phyloP scores from a whole-genome alignment of 2,329 filamentous ascomycete species.

The Neocatenulostroma microsporum region DNA sequence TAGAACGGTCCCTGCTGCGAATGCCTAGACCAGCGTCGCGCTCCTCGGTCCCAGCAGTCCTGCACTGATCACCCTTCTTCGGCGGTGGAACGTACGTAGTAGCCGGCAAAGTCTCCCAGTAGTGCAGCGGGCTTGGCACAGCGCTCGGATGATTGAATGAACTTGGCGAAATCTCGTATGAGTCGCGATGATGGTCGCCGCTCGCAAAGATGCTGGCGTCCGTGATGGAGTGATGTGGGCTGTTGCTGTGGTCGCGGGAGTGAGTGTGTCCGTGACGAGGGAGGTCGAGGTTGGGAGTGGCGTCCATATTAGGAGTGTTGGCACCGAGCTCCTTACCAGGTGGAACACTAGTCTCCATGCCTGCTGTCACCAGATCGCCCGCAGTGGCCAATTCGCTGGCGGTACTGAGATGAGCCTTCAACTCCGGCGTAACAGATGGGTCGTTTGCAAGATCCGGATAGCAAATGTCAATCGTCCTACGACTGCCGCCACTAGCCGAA shows the following conservation, averaged over 20 bases:
- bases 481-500: slow-evolving; percentile 7
- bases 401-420: too few relatives aligned
- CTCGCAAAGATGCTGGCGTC: slow-evolving; percentile 7
- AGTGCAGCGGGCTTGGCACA: slow-evolving; percentile 22
- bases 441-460: slow-evolving; percentile 15
- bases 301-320: too few relatives aligned
- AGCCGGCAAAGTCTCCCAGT: slow-evolving; percentile 15
- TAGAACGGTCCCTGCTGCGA: neutral
- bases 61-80: slow-evolving; percentile 1
- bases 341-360: too few relatives aligned
- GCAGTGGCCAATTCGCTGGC: too few relatives aligned
- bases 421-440: too few relatives aligned
- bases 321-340: too few relatives aligned
- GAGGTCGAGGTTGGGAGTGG: too few relatives aligned
- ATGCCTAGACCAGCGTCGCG: slow-evolving; percentile 2
- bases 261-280: slow-evolving; percentile 11
- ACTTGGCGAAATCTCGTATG: slow-evolving; percentile 10
- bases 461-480: slow-evolving; percentile 11
- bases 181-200: too few relatives aligned
- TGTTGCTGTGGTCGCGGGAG: slow-evolving; percentile 10
- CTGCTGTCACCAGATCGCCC: too few relatives aligned
- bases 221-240: slow-evolving; percentile 4
- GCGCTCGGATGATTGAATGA: slow-evolving; percentile 20
- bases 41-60: neutral
- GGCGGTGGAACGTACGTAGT: slow-evolving; percentile 15